Base-by-base conservation (phyloP, 352 stramenopile genomes). In the Pythium coloratum region DNA sequence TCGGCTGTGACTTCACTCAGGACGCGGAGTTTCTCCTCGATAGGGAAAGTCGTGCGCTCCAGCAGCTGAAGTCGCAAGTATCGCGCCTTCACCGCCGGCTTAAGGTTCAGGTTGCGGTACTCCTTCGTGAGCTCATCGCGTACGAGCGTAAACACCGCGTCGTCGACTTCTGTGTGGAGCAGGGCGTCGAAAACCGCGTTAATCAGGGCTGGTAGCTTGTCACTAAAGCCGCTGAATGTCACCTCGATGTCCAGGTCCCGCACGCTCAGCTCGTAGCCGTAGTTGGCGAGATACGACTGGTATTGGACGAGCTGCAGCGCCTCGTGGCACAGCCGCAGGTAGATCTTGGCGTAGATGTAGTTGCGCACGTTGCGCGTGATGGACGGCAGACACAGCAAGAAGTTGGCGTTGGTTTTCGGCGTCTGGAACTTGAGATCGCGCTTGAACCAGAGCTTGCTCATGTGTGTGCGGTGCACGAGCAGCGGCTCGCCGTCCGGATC, bases 371-470 rank as follows among this genome's bases (percentile, higher is more conserved):
- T 78, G 30, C 47, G 36, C 1, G 76, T 88, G 53, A 89, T 62
- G 13, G 72, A 73, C 13, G 85, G 82, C 1, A 93, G 65, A 24
- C 70, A 82, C 12, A 94, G 28, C 9, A 92, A 69, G 38, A 92
- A 88, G 51, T 77, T 86, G 28, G 87, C 81, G 53, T 88, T 88
- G 32, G 77, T 81, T 62, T 86, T 87, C 36, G 88, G 88, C n/a
- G 83, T 73, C 32, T 74, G 64, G 62, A 96, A 96, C 26, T 59
- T 77, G 24, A 62, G 46, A 44, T 92, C 86, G 6, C 75, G 84
- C 28, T 92, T 89, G 77, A 84, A 94, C 82, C 87, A 95, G 30
- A 94, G 74, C 63, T 90, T 83, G 57, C 73, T 86, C 60, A 73
- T 71, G 40, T 46, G 6, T 10, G 70, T 69, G 38, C 51, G 44